Evolutionary conservation across 257 asterid genomes (phyloP), one percentile per base, ranked within the genome.

Genomic region (Linderniella brevidens): DNA sequence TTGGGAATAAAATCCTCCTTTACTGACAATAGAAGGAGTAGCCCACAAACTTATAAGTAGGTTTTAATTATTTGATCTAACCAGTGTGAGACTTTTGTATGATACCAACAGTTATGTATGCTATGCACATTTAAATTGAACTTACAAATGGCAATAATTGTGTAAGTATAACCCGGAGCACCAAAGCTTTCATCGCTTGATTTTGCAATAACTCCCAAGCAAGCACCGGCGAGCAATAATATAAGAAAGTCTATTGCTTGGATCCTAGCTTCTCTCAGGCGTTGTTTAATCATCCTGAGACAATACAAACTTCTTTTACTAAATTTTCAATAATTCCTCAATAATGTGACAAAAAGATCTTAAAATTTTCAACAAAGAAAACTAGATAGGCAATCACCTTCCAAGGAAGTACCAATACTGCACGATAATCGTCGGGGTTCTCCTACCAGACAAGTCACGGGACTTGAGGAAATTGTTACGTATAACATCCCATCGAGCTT

Each of bases 71-170:
- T n/a, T n/a, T n/a, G n/a, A n/a, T n/a, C n/a, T n/a, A n/a, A n/a
- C n/a, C n/a, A n/a, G n/a, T n/a, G n/a, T n/a, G n/a, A n/a, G n/a
- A n/a, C n/a, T n/a, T n/a, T n/a, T n/a, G n/a, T n/a, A n/a, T n/a
- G n/a, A n/a, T n/a, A n/a, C n/a, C n/a, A n/a, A n/a, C n/a, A n/a
- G n/a, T n/a, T n/a, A n/a, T n/a, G n/a, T n/a, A n/a, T n/a, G n/a
- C n/a, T n/a, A n/a, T n/a, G n/a, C n/a, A n/a, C n/a, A n/a, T n/a
- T n/a, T n/a, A n/a, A n/a, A n/a, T n/a, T n/a, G n/a, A 39, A 69
- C 97, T 77, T 63, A 87, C 97, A 83, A 61, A 82, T 81, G 39
- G 95, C 97, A 57, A 87, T 87, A 41, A 87, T 56, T n/a, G 95
- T 83, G 69, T 83, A 76, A 8, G 69, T 82, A 62, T 87, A 87